Percentiles rank a stretch among this genome's conserved stretches.
Evolutionary conservation across 2,329 filamentous ascomycete genomes (phyloP).

Genomic region (Alternaria triticimaculans): DNA sequence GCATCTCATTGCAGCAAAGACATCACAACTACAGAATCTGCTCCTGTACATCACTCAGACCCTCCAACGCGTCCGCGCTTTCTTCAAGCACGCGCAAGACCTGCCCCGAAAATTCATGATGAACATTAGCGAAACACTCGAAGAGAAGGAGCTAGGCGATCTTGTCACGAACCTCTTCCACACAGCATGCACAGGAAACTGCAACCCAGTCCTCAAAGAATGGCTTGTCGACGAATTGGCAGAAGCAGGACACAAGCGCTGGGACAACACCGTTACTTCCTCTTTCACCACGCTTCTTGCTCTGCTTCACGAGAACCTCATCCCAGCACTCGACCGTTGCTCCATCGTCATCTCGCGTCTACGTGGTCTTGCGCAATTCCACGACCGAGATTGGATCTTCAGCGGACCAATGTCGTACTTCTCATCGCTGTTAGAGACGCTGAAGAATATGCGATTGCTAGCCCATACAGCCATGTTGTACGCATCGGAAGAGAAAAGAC

Average conservation of each 20-base stretch:
- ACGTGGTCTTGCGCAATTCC: conserved; percentile 81
- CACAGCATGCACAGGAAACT: conserved; percentile 82
- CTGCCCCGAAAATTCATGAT: conserved; percentile 79
- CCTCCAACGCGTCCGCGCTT: conserved; percentile 76
- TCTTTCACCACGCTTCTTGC: conserved; percentile 79
- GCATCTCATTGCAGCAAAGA: conserved; percentile 83
- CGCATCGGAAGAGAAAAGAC: conserved; percentile 76
- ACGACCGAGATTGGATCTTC: conserved; percentile 68
- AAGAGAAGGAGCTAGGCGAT: conserved; percentile 67
- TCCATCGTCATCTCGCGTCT: conserved; percentile 82
- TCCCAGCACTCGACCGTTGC: conserved; percentile 86
- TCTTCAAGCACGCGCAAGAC: conserved; percentile 84
- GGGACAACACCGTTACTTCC: conserved; percentile 84
- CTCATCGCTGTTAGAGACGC: conserved; percentile 64
- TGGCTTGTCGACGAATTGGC: conserved; percentile 84
- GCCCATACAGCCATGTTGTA: conserved; percentile 75
- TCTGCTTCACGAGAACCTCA: conserved; percentile 83
- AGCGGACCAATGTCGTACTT: conserved; percentile 57
- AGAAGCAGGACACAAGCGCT: conserved; percentile 83
- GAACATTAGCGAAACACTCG: conserved; percentile 77
- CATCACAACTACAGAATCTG: conserved; percentile 85
- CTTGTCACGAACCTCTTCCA: conserved; percentile 83
- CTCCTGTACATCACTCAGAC: conserved; percentile 84
- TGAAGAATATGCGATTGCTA: conserved; percentile 77
- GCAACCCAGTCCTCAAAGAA: conserved; percentile 75